A percentile compares a stretch with the other conserved stretches of the same genome.
These are phyloP conservation scores for Penicillium coprophilum DNA, from an alignment of 495 filamentous ascomycete species.

Conservation along the genomic window DNA sequence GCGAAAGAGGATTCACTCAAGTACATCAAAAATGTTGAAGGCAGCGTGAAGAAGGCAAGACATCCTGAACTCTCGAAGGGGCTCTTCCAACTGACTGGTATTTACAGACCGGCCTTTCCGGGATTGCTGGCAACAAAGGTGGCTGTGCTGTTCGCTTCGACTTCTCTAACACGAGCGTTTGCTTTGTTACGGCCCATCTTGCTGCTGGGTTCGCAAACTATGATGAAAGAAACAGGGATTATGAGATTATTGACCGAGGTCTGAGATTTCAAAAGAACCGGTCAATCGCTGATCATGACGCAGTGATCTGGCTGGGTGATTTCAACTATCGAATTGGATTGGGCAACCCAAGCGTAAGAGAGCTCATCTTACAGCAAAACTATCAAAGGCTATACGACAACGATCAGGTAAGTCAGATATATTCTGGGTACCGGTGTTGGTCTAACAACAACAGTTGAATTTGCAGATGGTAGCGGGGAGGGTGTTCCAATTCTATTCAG, in stretches of 20 bases:
- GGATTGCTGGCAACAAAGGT: constrained; percentile 97
- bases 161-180: constrained; percentile 87
- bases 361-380: constrained; percentile 66
- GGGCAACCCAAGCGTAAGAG: constrained; percentile 72
- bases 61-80: neutral
- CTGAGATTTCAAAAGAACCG: constrained; percentile 87
- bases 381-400: constrained; percentile 83
- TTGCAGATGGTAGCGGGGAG: constrained; percentile 92
- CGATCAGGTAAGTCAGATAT: constrained; percentile 65
- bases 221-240: constrained; percentile 92
- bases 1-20: constrained; percentile 73
- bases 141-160: constrained; percentile 97
- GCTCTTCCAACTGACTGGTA: constrained; percentile 20
- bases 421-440: neutral
- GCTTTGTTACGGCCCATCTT: constrained; percentile 95
- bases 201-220: constrained; percentile 97
- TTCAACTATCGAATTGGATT: constrained; percentile 98
- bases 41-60: constrained; percentile 80
- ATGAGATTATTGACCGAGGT: constrained; percentile 82
- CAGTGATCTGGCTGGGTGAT: constrained; percentile 95
- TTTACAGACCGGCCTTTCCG: constrained; percentile 81
- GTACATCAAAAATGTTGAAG: constrained; percentile 94
- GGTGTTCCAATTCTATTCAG: constrained; percentile 87
- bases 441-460: constrained; percentile 62
- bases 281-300: constrained; percentile 87